Evolutionary conservation across 2,329 filamentous ascomycete genomes (phyloP).

Genomic region (Fonsecaea nubica): DNA sequence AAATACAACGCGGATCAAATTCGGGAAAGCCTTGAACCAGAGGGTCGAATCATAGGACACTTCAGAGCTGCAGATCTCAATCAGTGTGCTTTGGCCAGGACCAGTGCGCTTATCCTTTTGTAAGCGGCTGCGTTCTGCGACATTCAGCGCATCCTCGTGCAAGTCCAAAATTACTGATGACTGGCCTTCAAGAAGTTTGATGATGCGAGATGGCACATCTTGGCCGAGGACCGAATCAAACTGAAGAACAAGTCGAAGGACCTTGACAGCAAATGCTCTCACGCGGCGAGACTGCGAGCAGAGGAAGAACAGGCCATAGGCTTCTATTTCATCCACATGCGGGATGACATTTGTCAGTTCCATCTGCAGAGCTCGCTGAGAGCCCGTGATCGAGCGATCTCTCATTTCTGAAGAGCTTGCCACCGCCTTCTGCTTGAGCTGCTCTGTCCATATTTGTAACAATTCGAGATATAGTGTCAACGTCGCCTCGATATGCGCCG

Average conservation of each 20-base stretch:
- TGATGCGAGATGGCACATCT: constrained; percentile 77
- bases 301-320: constrained; percentile 94
- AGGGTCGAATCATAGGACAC: constrained; percentile 91
- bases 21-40: constrained; percentile 98
- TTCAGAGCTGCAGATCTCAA: constrained; percentile 95
- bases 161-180: constrained; percentile 88
- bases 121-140: constrained; percentile 89
- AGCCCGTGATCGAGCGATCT: constrained; percentile 53
- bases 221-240: constrained; percentile 90
- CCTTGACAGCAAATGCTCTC: constrained; percentile 87
- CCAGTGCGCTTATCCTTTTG: constrained; percentile 87
- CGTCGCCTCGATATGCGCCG: constrained; percentile 93
- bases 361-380: constrained; percentile 70
- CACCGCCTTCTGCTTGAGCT: constrained; percentile 84
- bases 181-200: constrained; percentile 89
- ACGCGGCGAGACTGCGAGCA: constrained; percentile 94
- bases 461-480: constrained; percentile 91
- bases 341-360: constrained; percentile 88
- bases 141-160: constrained; percentile 86
- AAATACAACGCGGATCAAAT: constrained; percentile 86
- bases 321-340: constrained; percentile 95
- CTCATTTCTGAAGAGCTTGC: constrained; percentile 70
- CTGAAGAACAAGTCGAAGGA: constrained; percentile 87
- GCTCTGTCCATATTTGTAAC: constrained; percentile 95
- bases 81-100: constrained; percentile 81